A percentile compares a stretch with the other conserved stretches of the same genome.
Conservation (phyloP, 805 yeast species). For the Wickerhamiella allomyrinae region DNA sequence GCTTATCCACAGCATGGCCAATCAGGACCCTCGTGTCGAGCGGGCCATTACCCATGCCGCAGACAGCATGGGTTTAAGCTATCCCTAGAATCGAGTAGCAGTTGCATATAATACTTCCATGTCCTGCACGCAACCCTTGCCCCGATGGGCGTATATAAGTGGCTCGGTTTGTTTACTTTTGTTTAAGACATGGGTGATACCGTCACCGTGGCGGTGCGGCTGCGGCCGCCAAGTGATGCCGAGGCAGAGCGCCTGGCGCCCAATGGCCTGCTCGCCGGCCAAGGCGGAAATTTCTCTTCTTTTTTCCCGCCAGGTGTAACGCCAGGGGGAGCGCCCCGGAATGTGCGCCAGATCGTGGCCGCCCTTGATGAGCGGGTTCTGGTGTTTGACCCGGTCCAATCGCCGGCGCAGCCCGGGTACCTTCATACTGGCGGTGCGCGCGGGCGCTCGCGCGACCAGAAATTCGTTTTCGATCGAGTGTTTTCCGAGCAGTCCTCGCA, state of each 20-base stretch:
- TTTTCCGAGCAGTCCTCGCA: constrained; percentile 58
- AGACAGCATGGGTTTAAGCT: neutral
- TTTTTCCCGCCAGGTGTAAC: neutral
- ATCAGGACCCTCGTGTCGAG: neutral
- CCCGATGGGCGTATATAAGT: neutral
- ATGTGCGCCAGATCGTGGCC: constrained; percentile 33
- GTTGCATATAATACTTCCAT: too few species aligned
- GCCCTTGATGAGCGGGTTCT: constrained; percentile 79
- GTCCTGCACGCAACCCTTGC: neutral
- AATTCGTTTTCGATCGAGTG: constrained; percentile 63
- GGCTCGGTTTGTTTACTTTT: neutral
- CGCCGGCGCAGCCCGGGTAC: neutral
- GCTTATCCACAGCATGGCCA: neutral
- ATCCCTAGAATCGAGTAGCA: too few species aligned
- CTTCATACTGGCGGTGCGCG: constrained; percentile 1
- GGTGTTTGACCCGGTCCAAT: constrained; percentile 62
- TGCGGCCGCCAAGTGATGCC: constrained; percentile 57
- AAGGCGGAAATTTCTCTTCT: neutral
- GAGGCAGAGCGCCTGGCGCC: constrained; percentile 38
- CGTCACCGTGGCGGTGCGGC: constrained; percentile 32
- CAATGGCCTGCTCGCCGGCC: constrained; percentile 21
- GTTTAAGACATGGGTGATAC: neutral
- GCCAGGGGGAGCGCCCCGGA: neutral
- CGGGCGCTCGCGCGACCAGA: constrained; percentile 7
- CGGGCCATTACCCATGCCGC: neutral